These are phyloP conservation scores for Beauveria bassiana DNA, from an alignment of 2,329 filamentous ascomycete species.

Conservation along the genomic window DNA sequence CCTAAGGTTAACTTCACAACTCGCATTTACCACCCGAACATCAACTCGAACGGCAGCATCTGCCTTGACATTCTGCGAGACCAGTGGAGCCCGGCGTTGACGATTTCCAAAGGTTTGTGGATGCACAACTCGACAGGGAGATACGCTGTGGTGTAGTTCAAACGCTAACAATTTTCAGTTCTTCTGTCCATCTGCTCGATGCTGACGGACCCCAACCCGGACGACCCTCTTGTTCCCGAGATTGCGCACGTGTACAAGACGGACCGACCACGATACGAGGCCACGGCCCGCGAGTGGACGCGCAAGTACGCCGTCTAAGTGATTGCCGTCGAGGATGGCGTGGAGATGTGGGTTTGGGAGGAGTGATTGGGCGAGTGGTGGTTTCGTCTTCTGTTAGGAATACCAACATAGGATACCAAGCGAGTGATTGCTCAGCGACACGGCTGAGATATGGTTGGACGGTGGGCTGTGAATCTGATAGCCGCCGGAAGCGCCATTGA, in stretches of 20 bases:
- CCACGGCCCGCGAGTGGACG: slow-evolving; percentile 95
- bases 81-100: slow-evolving; percentile 97
- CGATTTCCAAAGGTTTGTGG: slow-evolving; percentile 86
- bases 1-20: slow-evolving; percentile 99
- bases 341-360: background rate
- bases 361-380: slow-evolving; percentile 4
- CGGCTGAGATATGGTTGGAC: slow-evolving; percentile 10
- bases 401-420: slow-evolving; percentile 12
- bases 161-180: slow-evolving; percentile 44
- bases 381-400: slow-evolving; percentile 8
- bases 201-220: slow-evolving; percentile 98
- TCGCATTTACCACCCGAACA: slow-evolving; percentile 99
- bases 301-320: slow-evolving; percentile 91
- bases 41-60: slow-evolving; percentile 99
- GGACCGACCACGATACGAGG: slow-evolving; percentile 90
- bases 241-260: slow-evolving; percentile 99
- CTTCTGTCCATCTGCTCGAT: slow-evolving; percentile 99
- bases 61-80: slow-evolving; percentile 97
- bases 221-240: slow-evolving; percentile 96
- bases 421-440: slow-evolving; percentile 10
- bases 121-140: background rate
- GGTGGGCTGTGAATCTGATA: background rate
- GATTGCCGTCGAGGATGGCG: slow-evolving; percentile 13
- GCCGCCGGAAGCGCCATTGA: background rate
- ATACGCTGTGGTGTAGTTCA: background rate